These are phyloP conservation scores for Omphalea diandra DNA, from an alignment of 441 rosid genomes.

Conservation along the genomic window DNA sequence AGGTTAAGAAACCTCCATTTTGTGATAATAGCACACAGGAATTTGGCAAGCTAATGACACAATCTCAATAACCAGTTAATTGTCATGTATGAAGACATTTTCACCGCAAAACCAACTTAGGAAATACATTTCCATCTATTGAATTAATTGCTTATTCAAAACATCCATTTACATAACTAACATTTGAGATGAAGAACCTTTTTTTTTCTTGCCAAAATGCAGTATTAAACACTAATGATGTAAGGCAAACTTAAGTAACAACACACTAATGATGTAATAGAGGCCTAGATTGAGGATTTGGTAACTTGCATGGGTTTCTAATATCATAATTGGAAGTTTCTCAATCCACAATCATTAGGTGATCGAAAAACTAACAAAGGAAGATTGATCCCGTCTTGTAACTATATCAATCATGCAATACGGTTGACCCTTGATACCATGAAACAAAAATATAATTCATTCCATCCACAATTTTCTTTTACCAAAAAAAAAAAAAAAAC, in stretches of 20 bases:
- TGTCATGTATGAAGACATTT: not conserved
- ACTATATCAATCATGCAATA: not conserved
- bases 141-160: not conserved
- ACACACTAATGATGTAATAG: not conserved
- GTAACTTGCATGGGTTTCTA: not conserved
- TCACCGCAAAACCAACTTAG: no score
- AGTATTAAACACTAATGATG: no score
- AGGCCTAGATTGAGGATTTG: not conserved
- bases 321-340: not conserved
- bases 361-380: not conserved
- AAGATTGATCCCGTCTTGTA: not conserved
- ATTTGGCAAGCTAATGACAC: not conserved
- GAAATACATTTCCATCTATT: not conserved
- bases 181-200: not conserved
- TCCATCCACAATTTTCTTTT: slow-evolving; percentile 1
- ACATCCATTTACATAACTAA: not conserved
- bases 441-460: not conserved
- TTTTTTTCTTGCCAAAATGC: no score
- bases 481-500: not conserved
- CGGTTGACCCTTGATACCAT: not conserved
- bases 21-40: not conserved
- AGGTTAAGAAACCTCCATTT: not conserved
- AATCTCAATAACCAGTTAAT: not conserved
- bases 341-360: not conserved
- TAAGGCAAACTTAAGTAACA: no score